Conservation (phyloP, 768 basidiomycete species). For the Tricholoma terreum region DNA sequence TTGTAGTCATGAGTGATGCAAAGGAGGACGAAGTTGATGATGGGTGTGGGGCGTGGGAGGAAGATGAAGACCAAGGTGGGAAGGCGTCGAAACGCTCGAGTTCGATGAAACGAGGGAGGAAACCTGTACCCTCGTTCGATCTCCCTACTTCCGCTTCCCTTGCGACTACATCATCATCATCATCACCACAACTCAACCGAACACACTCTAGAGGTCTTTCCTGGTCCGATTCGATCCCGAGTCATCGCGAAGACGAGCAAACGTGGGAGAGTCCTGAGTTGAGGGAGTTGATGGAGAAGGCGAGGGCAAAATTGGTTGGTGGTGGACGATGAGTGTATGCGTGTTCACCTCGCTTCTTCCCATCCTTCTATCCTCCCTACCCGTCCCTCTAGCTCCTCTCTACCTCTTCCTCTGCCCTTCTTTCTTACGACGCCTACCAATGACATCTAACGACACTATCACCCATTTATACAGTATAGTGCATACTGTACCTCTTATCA, state of each 20-base stretch:
- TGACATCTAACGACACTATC: neutral
- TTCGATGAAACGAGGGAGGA: slow-evolving; percentile 22
- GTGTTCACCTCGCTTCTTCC: no score
- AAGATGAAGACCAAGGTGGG: slow-evolving; percentile 41
- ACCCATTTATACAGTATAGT: neutral
- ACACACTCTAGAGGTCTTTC: slow-evolving; percentile 27
- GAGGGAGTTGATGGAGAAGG: slow-evolving; percentile 68
- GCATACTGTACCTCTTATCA: neutral
- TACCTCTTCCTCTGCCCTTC: neutral
- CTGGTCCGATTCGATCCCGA: slow-evolving; percentile 17
- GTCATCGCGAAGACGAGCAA: slow-evolving; percentile 43
- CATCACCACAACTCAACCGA: slow-evolving; percentile 17
- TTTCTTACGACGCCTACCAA: neutral
- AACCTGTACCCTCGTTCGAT: slow-evolving; percentile 20
- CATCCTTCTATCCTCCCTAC: no score
- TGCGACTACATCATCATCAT: slow-evolving; percentile 25
- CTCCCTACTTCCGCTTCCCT: slow-evolving; percentile 24
- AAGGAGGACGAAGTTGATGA: slow-evolving; percentile 78
- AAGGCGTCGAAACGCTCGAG: slow-evolving; percentile 27
- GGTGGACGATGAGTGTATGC: neutral
- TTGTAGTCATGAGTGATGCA: slow-evolving; percentile 74
- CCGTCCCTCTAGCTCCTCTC: no score
- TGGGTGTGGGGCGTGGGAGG: slow-evolving; percentile 72
- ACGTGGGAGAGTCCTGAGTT: slow-evolving; percentile 65
- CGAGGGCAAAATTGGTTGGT: slow-evolving; percentile 37